These are phyloP conservation scores for Ustilago cynodontis DNA, from an alignment of 1,284 basidiomycete species.

Conservation along the genomic window DNA sequence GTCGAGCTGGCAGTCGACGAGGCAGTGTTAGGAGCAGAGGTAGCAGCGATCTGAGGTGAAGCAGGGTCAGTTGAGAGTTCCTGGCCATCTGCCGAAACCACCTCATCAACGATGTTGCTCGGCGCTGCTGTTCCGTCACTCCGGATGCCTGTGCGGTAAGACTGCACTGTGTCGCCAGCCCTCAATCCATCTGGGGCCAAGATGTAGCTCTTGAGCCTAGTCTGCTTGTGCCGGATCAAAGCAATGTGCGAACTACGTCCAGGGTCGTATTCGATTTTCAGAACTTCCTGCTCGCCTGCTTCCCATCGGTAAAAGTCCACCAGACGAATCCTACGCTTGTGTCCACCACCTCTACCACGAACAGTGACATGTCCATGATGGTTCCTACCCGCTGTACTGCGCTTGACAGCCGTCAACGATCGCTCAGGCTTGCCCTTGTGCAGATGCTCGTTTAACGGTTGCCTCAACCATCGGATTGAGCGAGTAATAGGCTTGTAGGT, in stretches of 20 bases:
- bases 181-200: slow-evolving; percentile 89
- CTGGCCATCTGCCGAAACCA: slow-evolving; percentile 23
- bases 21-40: background rate
- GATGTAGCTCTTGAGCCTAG: slow-evolving; percentile 81
- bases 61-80: slow-evolving; percentile 32
- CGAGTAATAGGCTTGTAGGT: slow-evolving; percentile 90
- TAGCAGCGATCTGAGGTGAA: slow-evolving; percentile 40
- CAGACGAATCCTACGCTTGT: slow-evolving; percentile 84
- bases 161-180: slow-evolving; percentile 88
- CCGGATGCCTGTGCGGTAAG: slow-evolving; percentile 75
- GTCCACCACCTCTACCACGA: slow-evolving; percentile 89
- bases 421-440: slow-evolving; percentile 84
- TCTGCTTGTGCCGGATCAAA: slow-evolving; percentile 77
- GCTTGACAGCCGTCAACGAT: slow-evolving; percentile 83
- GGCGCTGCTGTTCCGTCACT: background rate
- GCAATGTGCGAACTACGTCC: slow-evolving; percentile 94
- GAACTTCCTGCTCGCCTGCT: slow-evolving; percentile 85
- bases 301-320: slow-evolving; percentile 84
- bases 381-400: slow-evolving; percentile 89
- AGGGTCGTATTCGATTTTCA: slow-evolving; percentile 96
- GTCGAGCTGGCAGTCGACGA: slow-evolving; percentile 45
- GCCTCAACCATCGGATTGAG: slow-evolving; percentile 84
- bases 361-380: slow-evolving; percentile 85
- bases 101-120: slow-evolving; percentile 24
- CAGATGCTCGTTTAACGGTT: slow-evolving; percentile 83